Conservation (phyloP, 805 yeast species). For the Cyberlindnera meyerae region DNA sequence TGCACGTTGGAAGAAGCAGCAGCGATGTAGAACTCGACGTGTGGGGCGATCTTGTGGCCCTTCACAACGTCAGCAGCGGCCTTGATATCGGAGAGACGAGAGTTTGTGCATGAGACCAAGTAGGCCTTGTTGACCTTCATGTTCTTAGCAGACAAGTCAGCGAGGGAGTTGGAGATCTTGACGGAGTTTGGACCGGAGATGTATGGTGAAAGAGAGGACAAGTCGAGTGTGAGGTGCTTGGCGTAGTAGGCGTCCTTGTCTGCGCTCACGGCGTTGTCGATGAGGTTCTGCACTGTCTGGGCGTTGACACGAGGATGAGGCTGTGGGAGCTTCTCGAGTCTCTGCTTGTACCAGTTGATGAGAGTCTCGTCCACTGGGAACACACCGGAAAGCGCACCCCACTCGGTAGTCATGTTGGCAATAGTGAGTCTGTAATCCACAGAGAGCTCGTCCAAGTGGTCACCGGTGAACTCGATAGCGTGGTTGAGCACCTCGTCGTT, state of each 20-base stretch:
- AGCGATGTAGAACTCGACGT: slow-evolving; percentile 94
- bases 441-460: slow-evolving; percentile 61
- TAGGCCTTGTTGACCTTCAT: slow-evolving; percentile 89
- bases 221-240: slow-evolving; percentile 77
- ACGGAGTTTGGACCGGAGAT: slow-evolving; percentile 98
- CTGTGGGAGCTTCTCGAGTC: slow-evolving; percentile 52
- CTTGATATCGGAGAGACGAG: slow-evolving; percentile 85
- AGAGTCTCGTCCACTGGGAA: slow-evolving; percentile 91
- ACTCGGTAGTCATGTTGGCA: slow-evolving; percentile 97
- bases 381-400: slow-evolving; percentile 97
- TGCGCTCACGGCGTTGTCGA: slow-evolving; percentile 39
- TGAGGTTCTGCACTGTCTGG: slow-evolving; percentile 50
- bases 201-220: slow-evolving; percentile 76
- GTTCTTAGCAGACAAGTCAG: slow-evolving; percentile 66
- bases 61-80: slow-evolving; percentile 87
- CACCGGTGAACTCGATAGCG: slow-evolving; percentile 91
- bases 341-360: slow-evolving; percentile 69
- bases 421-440: slow-evolving; percentile 86
- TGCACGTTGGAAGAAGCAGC: slow-evolving; percentile 95
- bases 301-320: slow-evolving; percentile 81
- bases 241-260: slow-evolving; percentile 84
- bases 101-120: slow-evolving; percentile 96
- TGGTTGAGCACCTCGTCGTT: slow-evolving; percentile 90
- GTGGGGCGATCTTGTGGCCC: slow-evolving; percentile 78
- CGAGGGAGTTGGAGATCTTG: slow-evolving; percentile 76